Conservation (phyloP, 495 filamentous ascomycete genomes). For the Penicillium ucsense region DNA sequence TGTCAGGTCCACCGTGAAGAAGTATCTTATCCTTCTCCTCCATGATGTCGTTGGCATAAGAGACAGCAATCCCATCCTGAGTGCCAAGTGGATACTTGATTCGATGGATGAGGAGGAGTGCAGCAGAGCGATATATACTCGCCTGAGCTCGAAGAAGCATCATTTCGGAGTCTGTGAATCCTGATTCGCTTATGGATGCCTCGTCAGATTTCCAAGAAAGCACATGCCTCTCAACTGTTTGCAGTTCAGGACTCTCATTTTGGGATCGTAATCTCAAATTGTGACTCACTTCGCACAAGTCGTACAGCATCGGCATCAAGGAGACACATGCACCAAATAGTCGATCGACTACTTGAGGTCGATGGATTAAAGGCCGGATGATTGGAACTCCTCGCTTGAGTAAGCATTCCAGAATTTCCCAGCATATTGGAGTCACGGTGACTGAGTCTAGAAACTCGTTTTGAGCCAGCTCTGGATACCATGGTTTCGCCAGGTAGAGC, state of each 20-base stretch:
- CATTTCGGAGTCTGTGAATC: not conserved
- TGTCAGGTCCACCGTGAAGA: not conserved
- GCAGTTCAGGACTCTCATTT: not conserved
- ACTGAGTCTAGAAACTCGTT: not conserved
- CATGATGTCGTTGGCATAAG: not conserved
- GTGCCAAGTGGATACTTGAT: not conserved
- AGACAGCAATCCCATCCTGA: conserved; percentile 1
- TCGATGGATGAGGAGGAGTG: not conserved
- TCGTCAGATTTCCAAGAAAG: not conserved
- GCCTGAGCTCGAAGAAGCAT: not conserved
- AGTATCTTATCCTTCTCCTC: conserved; percentile 1
- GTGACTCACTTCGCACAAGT: conserved; percentile 1
- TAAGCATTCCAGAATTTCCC: not conserved
- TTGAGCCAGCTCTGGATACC: conserved; percentile 1
- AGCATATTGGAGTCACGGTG: not conserved
- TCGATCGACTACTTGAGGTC: not conserved
- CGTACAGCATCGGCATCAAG: conserved; percentile 1
- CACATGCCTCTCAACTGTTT: not conserved
- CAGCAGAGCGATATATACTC: not conserved
- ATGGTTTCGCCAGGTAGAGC: not conserved
- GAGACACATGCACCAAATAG: not conserved
- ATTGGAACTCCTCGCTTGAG: not conserved
- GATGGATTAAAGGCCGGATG: not conserved
- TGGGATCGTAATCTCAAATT: not conserved
- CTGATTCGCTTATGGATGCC: not conserved